Evolutionary conservation across 2,329 filamentous ascomycete species (phyloP).

Genomic region (Trichoderma aggressivum): DNA sequence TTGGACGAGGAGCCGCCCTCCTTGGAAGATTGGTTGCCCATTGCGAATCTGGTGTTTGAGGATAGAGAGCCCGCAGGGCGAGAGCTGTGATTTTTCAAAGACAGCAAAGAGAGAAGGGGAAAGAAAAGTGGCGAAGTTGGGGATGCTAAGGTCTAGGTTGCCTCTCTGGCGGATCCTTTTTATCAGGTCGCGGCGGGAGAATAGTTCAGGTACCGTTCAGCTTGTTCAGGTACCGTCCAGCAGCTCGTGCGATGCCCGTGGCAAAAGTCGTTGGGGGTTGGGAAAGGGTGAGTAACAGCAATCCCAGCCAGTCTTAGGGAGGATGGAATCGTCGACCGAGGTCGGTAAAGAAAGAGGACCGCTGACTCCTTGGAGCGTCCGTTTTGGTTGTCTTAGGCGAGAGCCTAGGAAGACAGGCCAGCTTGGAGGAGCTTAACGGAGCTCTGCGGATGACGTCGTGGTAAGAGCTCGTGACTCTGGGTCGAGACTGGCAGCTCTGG

Average conservation of each 20-base stretch:
- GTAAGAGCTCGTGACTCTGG: constrained; percentile 19
- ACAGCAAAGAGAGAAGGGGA: background rate
- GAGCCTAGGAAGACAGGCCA: constrained; percentile 24
- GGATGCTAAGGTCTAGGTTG: constrained; percentile 14
- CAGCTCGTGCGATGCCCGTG: background rate
- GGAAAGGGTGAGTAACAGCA: constrained; percentile 1
- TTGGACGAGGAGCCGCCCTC: constrained; percentile 52
- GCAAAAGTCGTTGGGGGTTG: background rate
- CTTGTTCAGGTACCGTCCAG: background rate
- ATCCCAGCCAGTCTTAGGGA: constrained; percentile 40
- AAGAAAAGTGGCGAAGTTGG: constrained; percentile 23
- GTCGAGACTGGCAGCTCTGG: constrained; percentile 19
- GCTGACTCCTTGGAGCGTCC: constrained; percentile 47
- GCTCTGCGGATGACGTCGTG: constrained; percentile 23
- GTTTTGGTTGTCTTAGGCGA: constrained; percentile 43
- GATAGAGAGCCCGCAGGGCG: constrained; percentile 12
- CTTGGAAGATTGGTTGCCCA: constrained; percentile 75
- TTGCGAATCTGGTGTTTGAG: constrained; percentile 34
- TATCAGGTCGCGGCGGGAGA: constrained; percentile 10
- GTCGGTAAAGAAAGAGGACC: constrained; percentile 47
- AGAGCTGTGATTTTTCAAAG: background rate
- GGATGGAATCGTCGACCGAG: constrained; percentile 52
- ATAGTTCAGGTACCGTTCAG: background rate
- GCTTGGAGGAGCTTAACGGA: constrained; percentile 25
- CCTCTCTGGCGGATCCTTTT: constrained; percentile 24